Evolutionary conservation across 345 rosid genomes (phyloP), one percentile per base, ranked within the genome.

Genomic region (Passiflora organensis): DNA sequence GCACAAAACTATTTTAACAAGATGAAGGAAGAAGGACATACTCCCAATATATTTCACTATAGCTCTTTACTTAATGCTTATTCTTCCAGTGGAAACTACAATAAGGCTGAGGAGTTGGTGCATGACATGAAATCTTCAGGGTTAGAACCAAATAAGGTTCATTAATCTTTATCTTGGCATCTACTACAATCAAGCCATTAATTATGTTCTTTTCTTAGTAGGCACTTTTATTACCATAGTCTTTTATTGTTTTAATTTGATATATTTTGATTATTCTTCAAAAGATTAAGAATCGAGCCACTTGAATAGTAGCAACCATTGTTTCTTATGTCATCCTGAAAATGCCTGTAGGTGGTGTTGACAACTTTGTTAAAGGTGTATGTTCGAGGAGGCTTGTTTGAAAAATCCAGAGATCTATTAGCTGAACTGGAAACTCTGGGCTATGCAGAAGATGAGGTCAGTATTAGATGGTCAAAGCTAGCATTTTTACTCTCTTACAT

Each of bases 61-160:
- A 82, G 96, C 68, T 80, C 93, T 62, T 82, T 91, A 53, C 82
- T 91, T 55, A 88, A 91, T 80, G 86, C 98, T 58, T 88, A 84
- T 62, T 74, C 98, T 47, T 74, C 70, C 38, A 71, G 55, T 56
- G 96, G 98, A 53, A 60, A 84, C 66, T 86, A 82, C 65, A 70
- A 73, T 76, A 86, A 81, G 80, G 95, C 96, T 44, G 93, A 88
- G 52, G 80, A 77, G 68, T 74, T 91, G 77, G 78, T 88, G 69
- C 74, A 64, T 52, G 84, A 84, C 58, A 79, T 91, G 85, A 80
- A 80, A 74, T 76, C 88, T 65, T 70, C 78, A 34, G 95, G 95
- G 76, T 69, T 91, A 75, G 84, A 55, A 58, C 93, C 86, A 60
- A 84, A 88, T 71, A 84, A 91, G 96, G 96, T 91, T 75, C 62